A percentile compares a stretch with the other conserved stretches of the same genome.
These are phyloP conservation scores for Apophysomyces sp. DNA, from an alignment of 371 early-diverging fungal species.

Conservation along the genomic window DNA sequence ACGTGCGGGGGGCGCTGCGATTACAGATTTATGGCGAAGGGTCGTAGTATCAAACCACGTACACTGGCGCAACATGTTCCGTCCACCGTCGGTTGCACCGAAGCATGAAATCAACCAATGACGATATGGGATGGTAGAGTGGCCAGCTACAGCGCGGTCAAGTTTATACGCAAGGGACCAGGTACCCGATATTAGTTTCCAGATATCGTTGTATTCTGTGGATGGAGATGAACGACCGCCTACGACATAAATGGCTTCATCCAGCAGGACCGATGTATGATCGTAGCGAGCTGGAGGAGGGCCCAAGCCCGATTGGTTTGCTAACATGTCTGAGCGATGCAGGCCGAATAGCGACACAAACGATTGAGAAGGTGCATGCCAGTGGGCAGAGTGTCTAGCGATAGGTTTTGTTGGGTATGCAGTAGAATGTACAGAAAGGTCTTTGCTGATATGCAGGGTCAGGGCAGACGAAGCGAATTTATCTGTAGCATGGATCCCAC, in stretches of 20 bases:
- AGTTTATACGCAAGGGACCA: background rate
- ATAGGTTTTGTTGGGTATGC: background rate
- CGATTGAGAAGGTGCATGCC: background rate
- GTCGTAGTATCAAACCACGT: conserved; percentile 10
- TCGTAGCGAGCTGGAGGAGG: conserved; percentile 8
- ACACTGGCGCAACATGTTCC: conserved; percentile 1
- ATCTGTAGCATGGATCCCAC: background rate
- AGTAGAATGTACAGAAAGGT: background rate
- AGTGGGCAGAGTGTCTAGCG: background rate
- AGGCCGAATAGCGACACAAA: background rate
- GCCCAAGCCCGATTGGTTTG: background rate
- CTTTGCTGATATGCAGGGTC: background rate
- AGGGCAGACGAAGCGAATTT: background rate
- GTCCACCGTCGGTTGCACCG: conserved; percentile 4
- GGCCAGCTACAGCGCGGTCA: conserved; percentile 9
- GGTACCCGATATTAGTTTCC: conserved; percentile 7
- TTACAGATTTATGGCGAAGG: background rate
- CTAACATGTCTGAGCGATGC: background rate
- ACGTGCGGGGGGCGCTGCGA: conserved; percentile 13
- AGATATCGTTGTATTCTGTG: background rate
- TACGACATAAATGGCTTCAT: conserved; percentile 4
- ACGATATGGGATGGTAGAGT: conserved; percentile 11
- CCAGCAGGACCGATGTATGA: conserved; percentile 10
- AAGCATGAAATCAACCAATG: conserved; percentile 30
- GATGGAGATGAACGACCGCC: conserved; percentile 5